Conservation (phyloP, 2,329 filamentous ascomycete species). For the Paecilomyces dactylethromorphus region DNA sequence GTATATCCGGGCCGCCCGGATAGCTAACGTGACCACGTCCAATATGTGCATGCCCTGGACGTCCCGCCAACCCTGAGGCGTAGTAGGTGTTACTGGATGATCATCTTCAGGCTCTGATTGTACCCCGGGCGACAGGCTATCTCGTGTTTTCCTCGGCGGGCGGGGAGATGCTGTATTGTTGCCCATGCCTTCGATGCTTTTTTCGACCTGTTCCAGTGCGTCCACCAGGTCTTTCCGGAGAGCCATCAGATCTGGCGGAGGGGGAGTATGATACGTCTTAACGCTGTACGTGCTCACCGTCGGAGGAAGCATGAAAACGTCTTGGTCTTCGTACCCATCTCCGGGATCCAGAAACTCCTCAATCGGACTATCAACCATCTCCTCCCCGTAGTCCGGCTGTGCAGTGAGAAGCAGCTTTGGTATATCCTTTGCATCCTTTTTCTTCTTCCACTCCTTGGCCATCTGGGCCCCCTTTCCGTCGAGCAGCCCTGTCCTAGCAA, state of each 20-base stretch:
- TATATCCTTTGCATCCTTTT: slow-evolving; percentile 28
- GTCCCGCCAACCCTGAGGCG: slow-evolving; percentile 67
- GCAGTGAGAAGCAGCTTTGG: slow-evolving; percentile 34
- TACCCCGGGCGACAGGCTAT: slow-evolving; percentile 23
- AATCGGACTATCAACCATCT: slow-evolving; percentile 48
- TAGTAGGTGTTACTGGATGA: slow-evolving; percentile 3
- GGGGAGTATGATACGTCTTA: slow-evolving; percentile 72
- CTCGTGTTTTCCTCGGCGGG: slow-evolving; percentile 19
- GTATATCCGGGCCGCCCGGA: slow-evolving; percentile 90
- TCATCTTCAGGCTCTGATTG: slow-evolving; percentile 9
- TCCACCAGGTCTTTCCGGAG: slow-evolving; percentile 65
- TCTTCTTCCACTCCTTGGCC: slow-evolving; percentile 62
- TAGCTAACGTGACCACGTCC: slow-evolving; percentile 90
- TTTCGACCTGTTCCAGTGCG: slow-evolving; percentile 62
- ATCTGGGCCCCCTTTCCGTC: slow-evolving; percentile 89
- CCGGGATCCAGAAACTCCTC: slow-evolving; percentile 31
- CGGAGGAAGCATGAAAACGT: slow-evolving; percentile 82
- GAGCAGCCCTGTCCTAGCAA: slow-evolving; percentile 84
- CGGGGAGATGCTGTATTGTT: slow-evolving; percentile 23
- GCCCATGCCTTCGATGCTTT: slow-evolving; percentile 51
- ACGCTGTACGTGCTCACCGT: slow-evolving; percentile 94
- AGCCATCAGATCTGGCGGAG: slow-evolving; percentile 74
- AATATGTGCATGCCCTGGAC: slow-evolving; percentile 87
- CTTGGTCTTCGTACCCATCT: slow-evolving; percentile 49
- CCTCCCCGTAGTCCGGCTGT: slow-evolving; percentile 32